Percentiles rank a stretch among this genome's conserved stretches.
Evolutionary conservation across 768 basidiomycete species (phyloP).

Genomic region (Hemileccinum rubropunctum): DNA sequence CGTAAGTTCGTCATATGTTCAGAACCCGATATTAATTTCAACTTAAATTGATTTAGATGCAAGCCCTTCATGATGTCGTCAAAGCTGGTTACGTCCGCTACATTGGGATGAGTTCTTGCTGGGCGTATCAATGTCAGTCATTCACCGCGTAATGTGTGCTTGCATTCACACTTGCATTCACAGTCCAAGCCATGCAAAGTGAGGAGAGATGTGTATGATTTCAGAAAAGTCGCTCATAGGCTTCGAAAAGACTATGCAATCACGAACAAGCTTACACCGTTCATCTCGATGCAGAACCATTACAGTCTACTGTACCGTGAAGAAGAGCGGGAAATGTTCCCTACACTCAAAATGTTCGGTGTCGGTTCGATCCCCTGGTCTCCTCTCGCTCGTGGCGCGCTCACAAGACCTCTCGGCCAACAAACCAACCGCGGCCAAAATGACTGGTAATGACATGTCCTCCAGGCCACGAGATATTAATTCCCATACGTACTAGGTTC

Average conservation of each 20-base stretch:
- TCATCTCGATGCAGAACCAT: conserved; percentile 67
- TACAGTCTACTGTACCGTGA: conserved; percentile 57
- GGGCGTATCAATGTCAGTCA: conserved; percentile 38
- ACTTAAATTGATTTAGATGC: conserved; percentile 33
- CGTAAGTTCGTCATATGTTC: conserved; percentile 11
- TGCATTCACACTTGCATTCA: conserved; percentile 3
- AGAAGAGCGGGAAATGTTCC: conserved; percentile 60
- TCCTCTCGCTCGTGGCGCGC: conserved; percentile 38
- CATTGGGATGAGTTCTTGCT: conserved; percentile 44
- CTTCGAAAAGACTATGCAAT: conserved; percentile 37
- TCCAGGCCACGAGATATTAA: neutral
- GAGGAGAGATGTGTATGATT: neutral
- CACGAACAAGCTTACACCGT: conserved; percentile 45
- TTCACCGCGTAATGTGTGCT: neutral
- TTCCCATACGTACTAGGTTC: conserved; percentile 21
- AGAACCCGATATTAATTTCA: neutral
- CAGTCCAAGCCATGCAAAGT: conserved; percentile 43
- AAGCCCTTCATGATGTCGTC: conserved; percentile 50
- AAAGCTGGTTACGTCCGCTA: conserved; percentile 47
- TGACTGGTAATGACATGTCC: conserved; percentile 19
- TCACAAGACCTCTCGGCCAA: conserved; percentile 33
- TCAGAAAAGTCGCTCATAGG: neutral
- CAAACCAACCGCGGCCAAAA: conserved; percentile 24
- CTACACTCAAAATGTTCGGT: conserved; percentile 44
- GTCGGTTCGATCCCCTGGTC: conserved; percentile 47